Conservation (phyloP, 805 yeast species). For the Saturnispora gosingensis region DNA sequence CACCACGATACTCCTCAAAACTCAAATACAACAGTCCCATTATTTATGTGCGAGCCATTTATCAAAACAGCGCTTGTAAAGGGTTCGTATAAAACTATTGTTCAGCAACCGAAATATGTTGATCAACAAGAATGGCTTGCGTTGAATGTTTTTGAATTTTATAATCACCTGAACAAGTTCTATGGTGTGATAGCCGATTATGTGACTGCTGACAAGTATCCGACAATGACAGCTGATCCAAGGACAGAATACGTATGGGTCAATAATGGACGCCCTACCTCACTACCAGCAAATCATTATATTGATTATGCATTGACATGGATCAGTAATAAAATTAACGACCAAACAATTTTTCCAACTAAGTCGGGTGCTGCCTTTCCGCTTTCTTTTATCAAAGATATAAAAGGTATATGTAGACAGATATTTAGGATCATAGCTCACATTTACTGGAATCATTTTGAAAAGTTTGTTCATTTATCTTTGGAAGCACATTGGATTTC, state of each 20-base stretch:
- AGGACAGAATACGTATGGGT: slow-evolving; percentile 87
- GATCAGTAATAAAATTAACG: slow-evolving; percentile 82
- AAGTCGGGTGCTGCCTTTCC: slow-evolving; percentile 86
- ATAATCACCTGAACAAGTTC: slow-evolving; percentile 76
- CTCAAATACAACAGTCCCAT: slow-evolving; percentile 32
- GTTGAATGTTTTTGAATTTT: slow-evolving; percentile 81
- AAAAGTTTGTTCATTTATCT: slow-evolving; percentile 81
- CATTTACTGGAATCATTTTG: slow-evolving; percentile 90
- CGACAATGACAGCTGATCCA: slow-evolving; percentile 95
- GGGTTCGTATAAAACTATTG: slow-evolving; percentile 94
- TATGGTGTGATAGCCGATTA: slow-evolving; percentile 87
- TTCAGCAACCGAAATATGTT: slow-evolving; percentile 88
- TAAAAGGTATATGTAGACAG: slow-evolving; percentile 81
- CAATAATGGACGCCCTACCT: slow-evolving; percentile 57
- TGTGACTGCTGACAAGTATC: slow-evolving; percentile 80
- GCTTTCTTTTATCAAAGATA: slow-evolving; percentile 68
- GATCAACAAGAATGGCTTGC: slow-evolving; percentile 96
- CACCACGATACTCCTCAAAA: slow-evolving; percentile 12
- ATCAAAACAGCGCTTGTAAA: slow-evolving; percentile 90
- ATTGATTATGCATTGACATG: slow-evolving; percentile 87
- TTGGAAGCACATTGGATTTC: slow-evolving; percentile 98
- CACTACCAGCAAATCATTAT: slow-evolving; percentile 86
- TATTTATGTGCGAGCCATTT: slow-evolving; percentile 86
- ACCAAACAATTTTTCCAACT: slow-evolving; percentile 86
- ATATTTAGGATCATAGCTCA: slow-evolving; percentile 96